Evolutionary conservation across 2,329 filamentous ascomycete genomes (phyloP), one percentile per base, ranked within the genome.

Genomic region (Tolypocladium inflatum): DNA sequence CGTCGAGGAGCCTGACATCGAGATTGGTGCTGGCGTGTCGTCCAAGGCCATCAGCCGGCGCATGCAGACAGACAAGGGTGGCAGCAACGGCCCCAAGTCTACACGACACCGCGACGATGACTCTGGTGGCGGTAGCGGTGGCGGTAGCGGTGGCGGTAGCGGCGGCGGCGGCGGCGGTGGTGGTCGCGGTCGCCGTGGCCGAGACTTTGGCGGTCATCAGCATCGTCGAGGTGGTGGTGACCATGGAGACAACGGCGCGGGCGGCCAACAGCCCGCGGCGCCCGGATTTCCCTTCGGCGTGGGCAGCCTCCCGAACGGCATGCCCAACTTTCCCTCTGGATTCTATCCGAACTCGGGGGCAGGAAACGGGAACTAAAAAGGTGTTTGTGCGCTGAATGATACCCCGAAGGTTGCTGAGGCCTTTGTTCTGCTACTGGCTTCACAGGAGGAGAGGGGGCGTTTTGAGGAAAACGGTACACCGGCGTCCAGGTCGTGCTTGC

Each of bases 1-100:
- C 8, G 89, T 99, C 33, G 94, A 99, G 71, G 94, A 99, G 74
- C 94, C 94, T 3, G 94, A 99, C 69, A 99, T 99, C 66, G 94
- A 99, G 74, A 99, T 99, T 59, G 94, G 94, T 56, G 92, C 93
- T 21, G 94, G 94, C 58, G 95, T 99, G 17, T 97, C 92, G 21
- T 97, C 91, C 50, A 99, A 99, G 78, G 91, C 85, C 43, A 87
- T 88, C 61, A 86, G 83, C 64, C 79, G 85, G 21, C 82, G 85
- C 41, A 87, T 87, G 82, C 83, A 86, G 71, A 88, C 84, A 9
- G 85, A 88, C 68, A 83, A 84, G 67, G 82, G 84, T 56, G 85
- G 85, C 41, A 79, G 79, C 64, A 82, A 85, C 66, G 84, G 85
- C 3, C 84, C 84, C 55, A 86, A 85, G 66, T 87, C 83, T 1